Conservation (phyloP, 768 basidiomycete species). For the Leccinellum albellum region DNA sequence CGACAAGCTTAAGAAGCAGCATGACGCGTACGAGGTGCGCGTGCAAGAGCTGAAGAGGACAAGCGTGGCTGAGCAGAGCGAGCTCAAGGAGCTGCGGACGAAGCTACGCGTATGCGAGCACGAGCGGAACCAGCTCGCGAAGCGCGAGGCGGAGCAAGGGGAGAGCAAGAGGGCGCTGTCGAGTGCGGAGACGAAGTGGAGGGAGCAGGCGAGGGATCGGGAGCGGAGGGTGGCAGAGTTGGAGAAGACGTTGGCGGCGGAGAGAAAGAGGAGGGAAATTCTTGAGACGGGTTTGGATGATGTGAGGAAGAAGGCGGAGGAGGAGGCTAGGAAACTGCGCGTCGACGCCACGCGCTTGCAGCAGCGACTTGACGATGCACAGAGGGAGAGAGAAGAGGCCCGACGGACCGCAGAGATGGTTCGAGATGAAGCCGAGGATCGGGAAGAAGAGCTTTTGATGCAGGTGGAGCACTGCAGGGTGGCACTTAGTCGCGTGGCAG, state of each 20-base stretch:
- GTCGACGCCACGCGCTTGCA: conserved; percentile 34
- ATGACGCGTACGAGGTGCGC: conserved; percentile 51
- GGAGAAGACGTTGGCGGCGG: conserved; percentile 46
- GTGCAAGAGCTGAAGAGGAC: conserved; percentile 59
- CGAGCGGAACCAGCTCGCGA: conserved; percentile 47
- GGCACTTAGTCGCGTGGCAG: conserved; percentile 45
- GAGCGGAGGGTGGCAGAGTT: conserved; percentile 55
- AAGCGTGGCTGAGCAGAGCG: conserved; percentile 47
- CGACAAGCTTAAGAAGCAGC: conserved; percentile 64
- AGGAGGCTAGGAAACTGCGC: conserved; percentile 36
- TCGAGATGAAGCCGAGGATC: conserved; percentile 31
- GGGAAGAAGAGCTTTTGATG: conserved; percentile 43
- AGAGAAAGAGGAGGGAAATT: conserved; percentile 49
- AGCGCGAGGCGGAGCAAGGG: conserved; percentile 48
- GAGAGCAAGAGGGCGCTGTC: conserved; percentile 52
- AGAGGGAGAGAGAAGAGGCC: conserved; percentile 35
- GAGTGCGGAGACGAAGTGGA: conserved; percentile 45
- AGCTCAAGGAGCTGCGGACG: conserved; percentile 58
- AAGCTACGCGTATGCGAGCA: conserved; percentile 59
- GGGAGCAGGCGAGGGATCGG: conserved; percentile 52
- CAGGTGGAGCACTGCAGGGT: conserved; percentile 50
- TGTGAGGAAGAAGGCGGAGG: conserved; percentile 38
- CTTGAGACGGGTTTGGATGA: conserved; percentile 45
- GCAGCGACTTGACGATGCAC: conserved; percentile 34
- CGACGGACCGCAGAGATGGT: conserved; percentile 30